phyloP scores from a whole-genome alignment of 2,329 filamentous ascomycete species.

The Aureobasidium pullulans region DNA sequence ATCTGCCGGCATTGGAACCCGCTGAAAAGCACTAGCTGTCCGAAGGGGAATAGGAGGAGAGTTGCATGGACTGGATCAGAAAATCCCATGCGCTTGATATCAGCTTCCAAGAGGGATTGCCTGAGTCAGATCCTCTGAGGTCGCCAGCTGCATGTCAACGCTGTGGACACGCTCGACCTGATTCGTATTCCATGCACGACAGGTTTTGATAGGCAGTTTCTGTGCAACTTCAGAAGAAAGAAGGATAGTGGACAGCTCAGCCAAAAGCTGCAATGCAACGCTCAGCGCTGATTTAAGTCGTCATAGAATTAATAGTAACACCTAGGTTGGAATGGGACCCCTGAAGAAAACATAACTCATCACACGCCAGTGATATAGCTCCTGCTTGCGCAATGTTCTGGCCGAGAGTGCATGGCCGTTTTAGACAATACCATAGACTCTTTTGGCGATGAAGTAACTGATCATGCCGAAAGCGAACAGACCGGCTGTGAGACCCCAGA shows the following conservation, averaged over 20 bases:
- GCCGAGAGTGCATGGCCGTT: not conserved
- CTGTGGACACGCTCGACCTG: not conserved
- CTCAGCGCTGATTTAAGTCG: not conserved
- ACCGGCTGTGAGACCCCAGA: conserved; percentile 58
- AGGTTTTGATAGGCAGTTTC: not conserved
- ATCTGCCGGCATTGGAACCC: not conserved
- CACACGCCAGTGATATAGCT: not conserved
- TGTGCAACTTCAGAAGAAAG: not conserved
- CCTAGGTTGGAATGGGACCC: not conserved
- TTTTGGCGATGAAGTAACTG: conserved; percentile 77
- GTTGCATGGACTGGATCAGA: too few relatives aligned
- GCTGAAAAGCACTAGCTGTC: not conserved
- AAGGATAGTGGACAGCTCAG: not conserved
- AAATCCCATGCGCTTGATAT: too few relatives aligned
- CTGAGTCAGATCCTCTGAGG: not conserved
- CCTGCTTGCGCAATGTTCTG: not conserved
- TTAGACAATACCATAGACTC: conserved; percentile 71
- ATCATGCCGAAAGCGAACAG: conserved; percentile 69
- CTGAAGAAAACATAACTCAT: not conserved
- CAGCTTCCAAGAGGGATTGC: too few relatives aligned
- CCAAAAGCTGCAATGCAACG: not conserved
- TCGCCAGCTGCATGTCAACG: not conserved
- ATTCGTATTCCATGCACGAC: not conserved
- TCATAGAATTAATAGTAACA: conserved; percentile 3
- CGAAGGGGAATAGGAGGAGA: not conserved